These are phyloP conservation scores for Phialocephala subalpina DNA, from an alignment of 2,329 filamentous ascomycete species.

Conservation along the genomic window DNA sequence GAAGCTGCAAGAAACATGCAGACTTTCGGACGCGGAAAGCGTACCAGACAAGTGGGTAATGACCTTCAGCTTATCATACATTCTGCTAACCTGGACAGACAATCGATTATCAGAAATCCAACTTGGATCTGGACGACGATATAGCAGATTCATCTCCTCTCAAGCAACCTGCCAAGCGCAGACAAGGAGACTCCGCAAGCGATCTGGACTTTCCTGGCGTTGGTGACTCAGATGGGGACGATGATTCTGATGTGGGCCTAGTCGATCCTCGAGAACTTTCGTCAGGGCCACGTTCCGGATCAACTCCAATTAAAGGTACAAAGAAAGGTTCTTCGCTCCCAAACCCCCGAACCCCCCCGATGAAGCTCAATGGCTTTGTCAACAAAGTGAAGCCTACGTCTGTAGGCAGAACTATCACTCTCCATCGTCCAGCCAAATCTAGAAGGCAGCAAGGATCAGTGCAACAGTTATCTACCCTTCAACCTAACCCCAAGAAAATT, in stretches of 20 bases:
- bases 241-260: constrained; percentile 33
- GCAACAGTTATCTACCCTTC: neutral
- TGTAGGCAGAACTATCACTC: neutral
- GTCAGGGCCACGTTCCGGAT: neutral
- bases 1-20: constrained; percentile 74
- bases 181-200: constrained; percentile 28
- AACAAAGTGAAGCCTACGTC: neutral
- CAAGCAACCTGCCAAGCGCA: constrained; percentile 22
- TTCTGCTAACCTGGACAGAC: constrained; percentile 12
- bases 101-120: constrained; percentile 34
- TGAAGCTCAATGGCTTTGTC: neutral
- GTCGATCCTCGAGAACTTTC: constrained; percentile 32
- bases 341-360: neutral
- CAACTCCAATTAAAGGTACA: constrained; percentile 22
- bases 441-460: neutral
- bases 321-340: neutral
- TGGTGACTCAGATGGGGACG: constrained; percentile 39
- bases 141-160: constrained; percentile 22
- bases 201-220: constrained; percentile 46
- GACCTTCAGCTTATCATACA: neutral
- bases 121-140: constrained; percentile 30
- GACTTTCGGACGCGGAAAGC: constrained; percentile 84
- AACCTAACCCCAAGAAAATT: neutral
- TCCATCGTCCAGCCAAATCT: neutral
- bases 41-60: constrained; percentile 49